Conservation (phyloP, 306 rosid species). For the Castanospermum australe region DNA sequence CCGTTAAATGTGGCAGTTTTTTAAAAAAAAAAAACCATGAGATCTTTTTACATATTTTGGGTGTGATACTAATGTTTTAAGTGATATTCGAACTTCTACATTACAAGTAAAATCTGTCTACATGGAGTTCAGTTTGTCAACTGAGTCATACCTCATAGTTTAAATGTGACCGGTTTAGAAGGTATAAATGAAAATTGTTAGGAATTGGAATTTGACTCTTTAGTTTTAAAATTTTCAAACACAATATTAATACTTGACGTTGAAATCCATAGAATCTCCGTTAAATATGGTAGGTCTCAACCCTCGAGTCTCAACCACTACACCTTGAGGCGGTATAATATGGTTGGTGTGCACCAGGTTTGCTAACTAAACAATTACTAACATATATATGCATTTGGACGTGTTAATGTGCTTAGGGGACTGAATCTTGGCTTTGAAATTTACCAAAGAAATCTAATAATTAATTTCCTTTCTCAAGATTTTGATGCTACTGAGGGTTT, state of each 20-base stretch:
- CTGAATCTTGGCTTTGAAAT: not conserved
- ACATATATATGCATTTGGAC: slow-evolving; percentile 2
- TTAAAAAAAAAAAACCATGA: no score
- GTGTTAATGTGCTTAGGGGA: not conserved
- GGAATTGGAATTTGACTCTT: no score
- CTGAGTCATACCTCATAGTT: no score
- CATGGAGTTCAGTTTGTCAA: no score
- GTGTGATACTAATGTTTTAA: no score
- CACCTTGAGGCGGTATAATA: not conserved
- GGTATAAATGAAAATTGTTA: no score
- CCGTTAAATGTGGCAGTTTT: not conserved
- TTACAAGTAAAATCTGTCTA: no score
- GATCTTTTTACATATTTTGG: no score
- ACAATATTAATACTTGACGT: not conserved
- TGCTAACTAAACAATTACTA: not conserved
- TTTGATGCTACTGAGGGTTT: not conserved
- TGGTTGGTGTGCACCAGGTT: not conserved
- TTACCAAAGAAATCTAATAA: not conserved
- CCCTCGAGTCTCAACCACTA: not conserved
- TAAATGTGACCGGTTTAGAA: no score
- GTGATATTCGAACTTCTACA: no score
- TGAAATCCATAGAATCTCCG: not conserved
- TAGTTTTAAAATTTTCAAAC: no score
- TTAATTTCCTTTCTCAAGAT: not conserved
- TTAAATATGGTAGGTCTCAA: not conserved